Base-by-base conservation (phyloP, 1,139 yeast species). In the Hemisphaericaspora xylanilytica region DNA sequence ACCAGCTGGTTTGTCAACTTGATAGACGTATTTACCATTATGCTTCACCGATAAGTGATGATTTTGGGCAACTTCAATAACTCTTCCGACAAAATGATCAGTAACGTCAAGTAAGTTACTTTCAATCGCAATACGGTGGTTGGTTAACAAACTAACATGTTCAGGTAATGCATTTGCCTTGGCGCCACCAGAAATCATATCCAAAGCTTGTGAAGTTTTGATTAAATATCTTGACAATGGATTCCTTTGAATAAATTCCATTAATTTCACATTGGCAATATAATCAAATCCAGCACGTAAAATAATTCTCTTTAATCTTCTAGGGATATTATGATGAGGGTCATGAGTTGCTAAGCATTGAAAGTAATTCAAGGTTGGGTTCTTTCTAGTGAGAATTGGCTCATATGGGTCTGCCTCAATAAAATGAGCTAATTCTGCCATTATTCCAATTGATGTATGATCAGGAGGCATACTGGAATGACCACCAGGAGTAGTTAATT, bases 391-490 rank as follows among this genome's bases (percentile, higher is more conserved):
- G 44, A 70, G 58, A 6, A 59, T 36, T 3, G 73, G 61, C 9
- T 47, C 42, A 44, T 54, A 70, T 2, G 67, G 73, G 46, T 69
- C 68, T 29, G 52, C 48, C 47, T 70, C 76, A 33, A 70, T 60
- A 15, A 58, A 35, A 43, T 51, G 55, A n/a, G 59, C 63, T 48
- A 70, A 61, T 43, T 70, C 73, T n/a, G 69, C 60, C 45, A 65
- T 53, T 37, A 70, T 64, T 28, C 76, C 76, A 48, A 70, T 67
- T 3, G 72, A 58, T 5, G 75, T 69, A 50, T 69, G 75, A 45
- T 66, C 73, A 3, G 75, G 76, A 9, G 75, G 75, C 24, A 65
- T 48, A 5, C 72, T 65, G 2, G 75, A 66, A 45, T 70, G 76
- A 4, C 76, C 76, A 27, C 76, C 76, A 6, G 70, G 70, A 13